Base-by-base conservation (phyloP, 352 stramenopile species). In the Thalassiosira ordinaria region DNA sequence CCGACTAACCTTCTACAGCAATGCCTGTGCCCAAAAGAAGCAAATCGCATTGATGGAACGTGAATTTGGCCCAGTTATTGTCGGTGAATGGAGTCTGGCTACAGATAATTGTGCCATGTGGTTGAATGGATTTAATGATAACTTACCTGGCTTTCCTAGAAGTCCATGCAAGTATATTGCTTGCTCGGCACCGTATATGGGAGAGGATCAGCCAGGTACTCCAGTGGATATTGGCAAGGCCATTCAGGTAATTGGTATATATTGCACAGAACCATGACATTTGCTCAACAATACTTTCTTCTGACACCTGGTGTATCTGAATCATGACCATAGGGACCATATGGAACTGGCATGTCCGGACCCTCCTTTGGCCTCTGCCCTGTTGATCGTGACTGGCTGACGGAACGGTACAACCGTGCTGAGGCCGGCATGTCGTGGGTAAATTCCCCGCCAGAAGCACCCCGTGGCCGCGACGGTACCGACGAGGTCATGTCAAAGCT, bases 21-120 rank as follows among this genome's bases (percentile, higher is more conserved):
- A 97, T 85, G 95, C 95, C 3, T 98, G 95, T 75, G 85, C 91
- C 65, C 92, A 97, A 76, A 97, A 97, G 84, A 91, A 94, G 60
- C 88, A 83, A 35, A 93, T 98, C 80, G 81, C 88, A 11, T 80
- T 87, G 16, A 97, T 98, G 95, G 96, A 98, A 80, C 93, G 95
- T 56, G 90, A 85, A 33, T 93, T 97, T 76, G 97, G 97, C 82
- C 96, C 96, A 3, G 94, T 98, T 2, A 95, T 98, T 74, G 96
- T 98, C 29, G 96, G 96, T 59, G 96, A 98, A 85, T 98, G 95
- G 95, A 97, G 91, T 57, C 86, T 98, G n/a, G 91, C 91, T 0
- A 96, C 92, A 1, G 91, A 95, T 60, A 91, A 92, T 84, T 91
- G 87, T 66, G 87, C 87, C 53, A 94, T 95, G 89, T 94, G 89